These are phyloP conservation scores for Ophiostoma ips DNA, from an alignment of 2,329 filamentous ascomycete genomes.

Conservation along the genomic window DNA sequence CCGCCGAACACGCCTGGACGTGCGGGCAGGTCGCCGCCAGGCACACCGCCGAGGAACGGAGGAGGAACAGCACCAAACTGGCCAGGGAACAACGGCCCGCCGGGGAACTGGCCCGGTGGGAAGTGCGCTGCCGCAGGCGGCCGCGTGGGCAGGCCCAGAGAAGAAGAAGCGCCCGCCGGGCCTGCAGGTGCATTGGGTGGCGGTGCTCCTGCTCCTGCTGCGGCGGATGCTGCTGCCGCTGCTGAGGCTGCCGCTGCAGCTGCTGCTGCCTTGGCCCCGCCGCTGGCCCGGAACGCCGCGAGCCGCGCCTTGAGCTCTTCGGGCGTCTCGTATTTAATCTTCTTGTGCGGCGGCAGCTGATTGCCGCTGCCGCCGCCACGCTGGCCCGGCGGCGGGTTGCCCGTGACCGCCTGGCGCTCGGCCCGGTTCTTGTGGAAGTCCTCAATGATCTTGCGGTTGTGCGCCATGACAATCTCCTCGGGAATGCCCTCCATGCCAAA, in stretches of 20 bases:
- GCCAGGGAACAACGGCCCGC: no score
- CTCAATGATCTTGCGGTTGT: conserved; percentile 74
- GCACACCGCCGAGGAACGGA: neutral
- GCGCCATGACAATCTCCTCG: conserved; percentile 65
- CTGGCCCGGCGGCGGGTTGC: conserved; percentile 63
- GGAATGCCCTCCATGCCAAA: conserved; percentile 98
- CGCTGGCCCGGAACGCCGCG: conserved; percentile 58
- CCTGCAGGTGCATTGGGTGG: conserved; percentile 27
- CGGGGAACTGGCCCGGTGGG: conserved; percentile 16
- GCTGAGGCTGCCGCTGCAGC: conserved; percentile 16
- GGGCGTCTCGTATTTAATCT: conserved; percentile 57
- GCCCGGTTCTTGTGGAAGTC: conserved; percentile 77
- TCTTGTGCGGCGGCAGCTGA: conserved; percentile 44
- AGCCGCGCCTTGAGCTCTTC: conserved; percentile 70
- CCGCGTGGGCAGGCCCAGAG: conserved; percentile 7
- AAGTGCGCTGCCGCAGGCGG: conserved; percentile 14
- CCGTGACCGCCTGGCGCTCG: conserved; percentile 67
- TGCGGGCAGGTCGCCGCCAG: conserved; percentile 18
- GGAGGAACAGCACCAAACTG: neutral
- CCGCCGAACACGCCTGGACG: conserved; percentile 16
- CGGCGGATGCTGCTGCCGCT: conserved; percentile 21
- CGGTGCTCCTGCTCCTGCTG: conserved; percentile 12
- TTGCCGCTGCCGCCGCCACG: conserved; percentile 44
- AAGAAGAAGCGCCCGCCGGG: conserved; percentile 7
- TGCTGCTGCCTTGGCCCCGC: conserved; percentile 26